Conservation (phyloP, 768 basidiomycete genomes). For the Rhodotorula taiwanensis region DNA sequence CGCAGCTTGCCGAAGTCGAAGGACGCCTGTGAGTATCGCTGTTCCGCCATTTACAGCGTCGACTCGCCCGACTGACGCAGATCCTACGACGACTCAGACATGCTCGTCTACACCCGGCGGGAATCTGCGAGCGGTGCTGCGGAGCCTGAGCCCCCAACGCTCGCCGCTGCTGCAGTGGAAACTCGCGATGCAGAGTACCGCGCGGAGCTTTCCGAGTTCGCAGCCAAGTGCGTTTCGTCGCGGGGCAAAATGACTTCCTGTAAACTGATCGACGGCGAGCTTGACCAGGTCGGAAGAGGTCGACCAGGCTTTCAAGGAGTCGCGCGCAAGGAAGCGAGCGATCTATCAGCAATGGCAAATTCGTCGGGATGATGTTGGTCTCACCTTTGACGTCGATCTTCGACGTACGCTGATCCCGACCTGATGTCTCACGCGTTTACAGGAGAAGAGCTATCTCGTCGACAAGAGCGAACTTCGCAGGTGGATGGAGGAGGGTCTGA, state of each 20-base stretch:
- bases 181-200: constrained; percentile 55
- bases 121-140: not conserved
- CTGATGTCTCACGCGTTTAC: constrained; percentile 5
- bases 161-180: constrained; percentile 55
- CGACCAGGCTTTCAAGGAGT: constrained; percentile 50
- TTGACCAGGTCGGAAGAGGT: constrained; percentile 20
- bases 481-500: constrained; percentile 53
- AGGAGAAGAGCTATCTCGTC: constrained; percentile 56
- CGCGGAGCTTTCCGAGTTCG: too few relatives aligned
- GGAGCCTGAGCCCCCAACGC: constrained; percentile 52
- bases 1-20: constrained; percentile 37
- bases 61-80: too few relatives aligned
- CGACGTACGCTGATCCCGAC: too few relatives aligned
- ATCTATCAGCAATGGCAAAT: constrained; percentile 63
- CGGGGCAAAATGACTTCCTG: too few relatives aligned
- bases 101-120: constrained; percentile 76
- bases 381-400: too few relatives aligned
- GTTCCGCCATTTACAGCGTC: too few relatives aligned
- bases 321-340: constrained; percentile 54
- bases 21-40: constrained; percentile 38
- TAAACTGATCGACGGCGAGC: too few relatives aligned
- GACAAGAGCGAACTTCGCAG: constrained; percentile 57
- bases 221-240: too few relatives aligned
- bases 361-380: constrained; percentile 50
- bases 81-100: too few relatives aligned